Evolutionary conservation across 805 yeast species (phyloP).

Genomic region (Saccharomycopsis sp.): DNA sequence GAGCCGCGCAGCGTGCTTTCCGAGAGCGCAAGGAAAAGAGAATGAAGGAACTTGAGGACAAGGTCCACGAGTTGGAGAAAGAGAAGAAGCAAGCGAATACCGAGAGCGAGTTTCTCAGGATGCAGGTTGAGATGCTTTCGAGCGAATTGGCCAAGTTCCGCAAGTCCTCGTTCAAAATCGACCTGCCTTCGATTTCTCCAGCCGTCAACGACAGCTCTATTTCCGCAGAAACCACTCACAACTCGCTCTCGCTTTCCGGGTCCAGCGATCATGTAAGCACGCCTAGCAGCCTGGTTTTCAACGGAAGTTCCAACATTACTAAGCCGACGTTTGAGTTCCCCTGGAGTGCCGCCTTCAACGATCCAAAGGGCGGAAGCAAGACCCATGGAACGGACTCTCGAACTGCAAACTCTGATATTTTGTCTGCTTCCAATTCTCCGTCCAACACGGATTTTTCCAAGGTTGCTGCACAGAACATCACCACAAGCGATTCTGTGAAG

Average conservation of each 20-base stretch:
- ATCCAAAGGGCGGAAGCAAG: neutral
- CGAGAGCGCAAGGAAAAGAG: slow-evolving; percentile 88
- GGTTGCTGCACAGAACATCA: slow-evolving; percentile 28
- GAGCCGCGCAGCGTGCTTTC: slow-evolving; percentile 98
- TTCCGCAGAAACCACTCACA: slow-evolving; percentile 18
- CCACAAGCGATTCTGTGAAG: neutral
- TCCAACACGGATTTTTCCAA: slow-evolving; percentile 1
- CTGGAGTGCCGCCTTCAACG: slow-evolving; percentile 5
- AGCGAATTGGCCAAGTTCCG: slow-evolving; percentile 61
- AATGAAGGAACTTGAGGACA: slow-evolving; percentile 77
- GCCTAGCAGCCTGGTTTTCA: neutral
- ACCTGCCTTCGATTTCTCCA: neutral
- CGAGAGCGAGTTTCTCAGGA: slow-evolving; percentile 66
- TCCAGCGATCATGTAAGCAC: neutral
- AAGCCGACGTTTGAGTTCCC: slow-evolving; percentile 14
- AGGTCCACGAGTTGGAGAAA: slow-evolving; percentile 65
- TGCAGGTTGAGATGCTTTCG: slow-evolving; percentile 71
- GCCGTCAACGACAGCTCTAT: slow-evolving; percentile 9
- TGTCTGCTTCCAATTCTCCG: slow-evolving; percentile 12
- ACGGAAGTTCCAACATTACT: neutral
- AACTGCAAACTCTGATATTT: slow-evolving; percentile 11
- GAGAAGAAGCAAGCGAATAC: slow-evolving; percentile 60
- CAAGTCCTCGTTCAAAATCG: slow-evolving; percentile 23
- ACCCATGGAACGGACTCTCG: neutral
- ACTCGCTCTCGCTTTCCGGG: neutral